Evolutionary conservation across 805 yeast species (phyloP), one percentile per base, ranked within the genome.

Genomic region (Candida sphagnicola): DNA sequence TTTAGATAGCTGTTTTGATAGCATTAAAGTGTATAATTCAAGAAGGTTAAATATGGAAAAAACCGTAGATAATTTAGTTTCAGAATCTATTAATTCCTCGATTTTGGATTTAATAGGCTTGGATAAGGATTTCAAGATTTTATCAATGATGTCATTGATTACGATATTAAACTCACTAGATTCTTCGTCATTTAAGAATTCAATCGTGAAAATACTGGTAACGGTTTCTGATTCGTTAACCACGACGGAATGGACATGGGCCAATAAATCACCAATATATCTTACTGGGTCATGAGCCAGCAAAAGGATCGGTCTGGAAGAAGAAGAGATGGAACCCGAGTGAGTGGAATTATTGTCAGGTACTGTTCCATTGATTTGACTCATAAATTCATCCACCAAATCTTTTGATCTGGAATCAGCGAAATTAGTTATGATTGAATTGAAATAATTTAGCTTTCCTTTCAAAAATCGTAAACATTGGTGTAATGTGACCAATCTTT

Each of bases 141-240:
- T 64, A 38, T 75, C 75, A 4, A 76, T 71, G 11, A 77, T 65
- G 2, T 63, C 56, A 34, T 44, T 42, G 39, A 57, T 47, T 14
- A 57, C 47, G 28, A 49, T 35, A 16, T 70, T 63, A 31, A 67
- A 57, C 25, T 59, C 66, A 16, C 53, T 45, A 10, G 46, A 41
- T 16, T 51, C 54, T 2, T 50, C 54, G 12, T 45, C 48, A 8
- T 61, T 25, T 51, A 40, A 44, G 3, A 18, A 34, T 8, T 39
- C 50, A 4, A 53, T 28, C 5, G 51, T 49, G 43, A 91, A 80
- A 36, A 91, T 61, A 14, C 80, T 71, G 6, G 72, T 71, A 4
- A 91, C 72, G 21, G 82, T 70, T 53, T 93, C 99, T 29, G 80
- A 73, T 58, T 93, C 99, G 60, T 87, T 86, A 3, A 89, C 95